Conservation (phyloP, 2,329 filamentous ascomycete species). For the Microsporum canis region DNA sequence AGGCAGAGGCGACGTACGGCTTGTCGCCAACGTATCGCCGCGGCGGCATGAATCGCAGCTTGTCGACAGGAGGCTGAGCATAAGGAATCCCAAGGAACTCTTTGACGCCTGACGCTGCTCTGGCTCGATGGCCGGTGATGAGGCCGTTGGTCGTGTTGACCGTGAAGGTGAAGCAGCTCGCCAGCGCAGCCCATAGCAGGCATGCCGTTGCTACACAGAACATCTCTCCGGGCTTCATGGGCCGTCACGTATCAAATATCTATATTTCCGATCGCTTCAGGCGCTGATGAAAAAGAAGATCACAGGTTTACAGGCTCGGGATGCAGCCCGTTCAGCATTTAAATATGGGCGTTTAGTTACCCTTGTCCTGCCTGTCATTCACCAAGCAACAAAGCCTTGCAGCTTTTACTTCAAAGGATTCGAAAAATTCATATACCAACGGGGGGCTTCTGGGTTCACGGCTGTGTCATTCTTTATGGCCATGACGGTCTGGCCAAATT, state of each 20-base stretch:
- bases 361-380: not conserved
- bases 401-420: not conserved
- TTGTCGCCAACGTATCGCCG: slow-evolving; percentile 21
- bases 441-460: too few species aligned
- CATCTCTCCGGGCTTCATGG: slow-evolving; percentile 1
- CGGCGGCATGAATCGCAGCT: slow-evolving; percentile 11
- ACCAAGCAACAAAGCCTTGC: not conserved
- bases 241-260: not conserved
- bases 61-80: slow-evolving; percentile 10
- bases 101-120: slow-evolving; percentile 1
- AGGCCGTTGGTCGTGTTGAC: slow-evolving; percentile 4
- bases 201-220: slow-evolving; percentile 3
- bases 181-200: slow-evolving; percentile 7
- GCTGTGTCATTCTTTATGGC: too few species aligned
- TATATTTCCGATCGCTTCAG: not conserved
- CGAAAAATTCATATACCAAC: too few species aligned
- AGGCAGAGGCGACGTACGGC: slow-evolving; percentile 12
- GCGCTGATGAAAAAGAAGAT: not conserved
- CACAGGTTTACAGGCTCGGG: not conserved
- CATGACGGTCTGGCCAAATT: too few species aligned
- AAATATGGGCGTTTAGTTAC: not conserved
- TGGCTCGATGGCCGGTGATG: slow-evolving; percentile 3
- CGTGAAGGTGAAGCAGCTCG: not conserved
- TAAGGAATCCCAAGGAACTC: slow-evolving; percentile 18
- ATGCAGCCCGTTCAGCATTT: not conserved